Conservation (phyloP, 345 rosid genomes). For the sweet orange (Citrus sinensis) region DNA sequence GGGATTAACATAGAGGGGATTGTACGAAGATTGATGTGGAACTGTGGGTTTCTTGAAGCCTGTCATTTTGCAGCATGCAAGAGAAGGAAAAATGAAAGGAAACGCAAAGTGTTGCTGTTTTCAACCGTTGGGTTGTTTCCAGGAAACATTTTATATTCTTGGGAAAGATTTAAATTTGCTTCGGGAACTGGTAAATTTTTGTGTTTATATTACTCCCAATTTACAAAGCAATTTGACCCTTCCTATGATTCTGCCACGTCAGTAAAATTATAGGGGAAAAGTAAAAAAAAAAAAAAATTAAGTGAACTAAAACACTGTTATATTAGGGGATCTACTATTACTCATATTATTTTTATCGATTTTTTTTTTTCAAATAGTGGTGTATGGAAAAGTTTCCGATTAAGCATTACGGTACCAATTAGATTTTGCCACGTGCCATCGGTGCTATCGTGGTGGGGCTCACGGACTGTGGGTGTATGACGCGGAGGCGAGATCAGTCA, state of each 20-base stretch:
- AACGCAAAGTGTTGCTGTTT: not conserved
- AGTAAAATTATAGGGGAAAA: not conserved
- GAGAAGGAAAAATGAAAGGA: not conserved
- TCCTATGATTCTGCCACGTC: not conserved
- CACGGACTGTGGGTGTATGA: not conserved
- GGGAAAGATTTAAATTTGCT: not conserved
- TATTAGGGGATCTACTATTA: too few species aligned
- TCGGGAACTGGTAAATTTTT: not conserved
- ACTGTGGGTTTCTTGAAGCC: conserved; percentile 25
- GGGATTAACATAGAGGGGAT: conserved; percentile 38
- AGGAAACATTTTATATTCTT: not conserved
- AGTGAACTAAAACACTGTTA: too few species aligned
- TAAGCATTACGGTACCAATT: too few species aligned
- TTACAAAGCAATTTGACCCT: not conserved
- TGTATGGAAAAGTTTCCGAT: too few species aligned
- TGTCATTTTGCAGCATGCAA: conserved; percentile 12
- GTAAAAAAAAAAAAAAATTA: too few species aligned
- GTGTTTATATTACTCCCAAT: not conserved
- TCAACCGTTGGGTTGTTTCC: not conserved
- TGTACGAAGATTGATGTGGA: conserved; percentile 30
- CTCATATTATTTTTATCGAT: too few species aligned
- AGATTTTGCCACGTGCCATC: too few species aligned
- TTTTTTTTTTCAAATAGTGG: too few species aligned
- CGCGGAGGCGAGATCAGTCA: not conserved
- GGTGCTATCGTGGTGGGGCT: too few species aligned